Base-by-base conservation (phyloP, 768 basidiomycete genomes). In the Kwoniella pini region DNA sequence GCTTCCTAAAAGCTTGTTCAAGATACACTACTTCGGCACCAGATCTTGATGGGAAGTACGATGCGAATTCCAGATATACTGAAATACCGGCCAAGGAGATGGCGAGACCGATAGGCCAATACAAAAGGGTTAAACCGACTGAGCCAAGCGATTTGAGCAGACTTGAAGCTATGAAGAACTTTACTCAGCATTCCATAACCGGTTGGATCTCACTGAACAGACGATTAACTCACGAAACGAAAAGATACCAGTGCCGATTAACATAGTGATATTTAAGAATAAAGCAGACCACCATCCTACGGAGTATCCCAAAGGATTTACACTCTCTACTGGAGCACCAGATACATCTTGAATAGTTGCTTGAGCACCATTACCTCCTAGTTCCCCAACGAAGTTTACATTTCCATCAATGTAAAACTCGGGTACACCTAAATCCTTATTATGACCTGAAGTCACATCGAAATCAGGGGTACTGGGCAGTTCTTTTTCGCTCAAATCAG, bases 221-320 rank as follows among this genome's bases (percentile, higher is more conserved):
- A n/a, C n/a, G n/a, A n/a, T n/a, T 36, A 2, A 64, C 57, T 51
- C 38, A 60, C 56, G 67, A 31, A 54, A 63, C 10, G 64, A 64
- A 40, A 68, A 71, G 44, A 71, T 69, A 42, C 69, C 69, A 0
- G 69, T 69, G 0, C 69, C 69, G 24, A 71, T 71, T 54, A 71
- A 50, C 67, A 60, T 66, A 28, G 53, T 64, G 19, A 69, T 48
- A 44, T 65, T 70, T 13, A 70, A 22, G 46, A 64, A 57, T 17
- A 55, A 26, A 19, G 63, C 56, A 11, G 66, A 57, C 45, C 53
- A 67, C 50, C 57, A 64, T 0, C 67, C 62, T 0, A 70, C 64
- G 31, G 59, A 48, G 43, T 64, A 58, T 2, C 68, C 68, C n/a
- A 70, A 30, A 4, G 68, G 68, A 17, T 51, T 57, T 11, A 31